Percentiles rank a stretch among this genome's conserved stretches.
phyloP scores from a whole-genome alignment of 768 basidiomycete genomes.

The Tremella mesenterica region DNA sequence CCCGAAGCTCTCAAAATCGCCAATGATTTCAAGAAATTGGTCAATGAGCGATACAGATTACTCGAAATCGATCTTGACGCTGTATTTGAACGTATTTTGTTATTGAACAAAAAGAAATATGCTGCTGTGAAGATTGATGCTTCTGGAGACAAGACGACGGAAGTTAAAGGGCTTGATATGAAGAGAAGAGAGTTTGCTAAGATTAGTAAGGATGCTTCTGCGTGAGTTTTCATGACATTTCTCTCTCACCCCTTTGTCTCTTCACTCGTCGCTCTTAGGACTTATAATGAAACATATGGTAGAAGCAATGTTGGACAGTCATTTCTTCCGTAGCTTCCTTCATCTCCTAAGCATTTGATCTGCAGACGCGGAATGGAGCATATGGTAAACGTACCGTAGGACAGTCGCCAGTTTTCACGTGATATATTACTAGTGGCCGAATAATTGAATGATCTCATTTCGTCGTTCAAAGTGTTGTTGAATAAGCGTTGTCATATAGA shows the following conservation, averaged over 20 bases:
- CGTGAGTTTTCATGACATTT: slow-evolving; percentile 52
- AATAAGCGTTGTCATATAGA: too few relatives aligned
- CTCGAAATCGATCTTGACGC: slow-evolving; percentile 95
- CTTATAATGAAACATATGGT: too few relatives aligned
- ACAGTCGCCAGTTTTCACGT: too few relatives aligned
- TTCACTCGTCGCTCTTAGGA: too few relatives aligned
- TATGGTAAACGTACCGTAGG: too few relatives aligned
- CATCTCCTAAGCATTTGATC: too few relatives aligned
- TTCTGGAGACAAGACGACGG: slow-evolving; percentile 60
- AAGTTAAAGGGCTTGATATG: slow-evolving; percentile 98
- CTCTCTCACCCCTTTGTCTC: neutral
- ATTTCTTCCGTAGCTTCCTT: too few relatives aligned
- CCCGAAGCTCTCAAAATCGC: slow-evolving; percentile 86
- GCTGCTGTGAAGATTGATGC: slow-evolving; percentile 93
- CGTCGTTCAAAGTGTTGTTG: too few relatives aligned
- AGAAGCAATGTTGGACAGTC: too few relatives aligned
- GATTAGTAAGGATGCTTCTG: slow-evolving; percentile 83
- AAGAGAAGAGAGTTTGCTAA: slow-evolving; percentile 91
- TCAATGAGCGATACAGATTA: slow-evolving; percentile 89
- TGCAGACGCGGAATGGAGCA: too few relatives aligned
- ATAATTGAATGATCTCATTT: neutral
- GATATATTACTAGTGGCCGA: too few relatives aligned
- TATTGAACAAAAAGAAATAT: slow-evolving; percentile 98
- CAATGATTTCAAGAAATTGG: slow-evolving; percentile 82
- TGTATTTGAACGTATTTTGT: slow-evolving; percentile 80